Evolutionary conservation across 2,329 filamentous ascomycete genomes (phyloP).

Genomic region (Stagonosporopsis tanaceti): DNA sequence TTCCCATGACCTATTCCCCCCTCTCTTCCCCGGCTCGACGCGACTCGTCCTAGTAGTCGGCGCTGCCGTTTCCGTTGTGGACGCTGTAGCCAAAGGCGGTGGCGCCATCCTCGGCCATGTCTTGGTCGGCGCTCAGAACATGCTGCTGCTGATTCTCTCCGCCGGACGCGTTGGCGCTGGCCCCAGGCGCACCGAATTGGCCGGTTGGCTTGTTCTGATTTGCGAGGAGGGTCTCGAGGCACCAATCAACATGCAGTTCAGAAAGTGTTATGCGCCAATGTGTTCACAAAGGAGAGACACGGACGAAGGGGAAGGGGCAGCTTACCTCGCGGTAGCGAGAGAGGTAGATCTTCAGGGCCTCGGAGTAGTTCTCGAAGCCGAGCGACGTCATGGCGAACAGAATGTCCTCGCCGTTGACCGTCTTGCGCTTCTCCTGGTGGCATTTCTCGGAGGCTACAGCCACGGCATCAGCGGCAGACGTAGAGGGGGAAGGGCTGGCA

Average conservation of each 20-base stretch:
- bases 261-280: slow-evolving; percentile 54
- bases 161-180: slow-evolving; percentile 45
- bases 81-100: slow-evolving; percentile 54
- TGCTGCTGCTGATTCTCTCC: slow-evolving; percentile 52
- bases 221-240: slow-evolving; percentile 79
- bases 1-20: neutral
- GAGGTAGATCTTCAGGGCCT: slow-evolving; percentile 97
- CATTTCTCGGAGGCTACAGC: slow-evolving; percentile 92
- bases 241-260: slow-evolving; percentile 62
- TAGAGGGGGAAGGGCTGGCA: too few species aligned
- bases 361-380: slow-evolving; percentile 98
- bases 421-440: slow-evolving; percentile 99
- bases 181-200: slow-evolving; percentile 46
- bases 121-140: slow-evolving; percentile 54
- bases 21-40: neutral
- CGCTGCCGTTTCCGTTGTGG: slow-evolving; percentile 51
- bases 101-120: slow-evolving; percentile 52
- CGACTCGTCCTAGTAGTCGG: slow-evolving; percentile 48
- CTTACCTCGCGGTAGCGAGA: slow-evolving; percentile 97
- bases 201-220: slow-evolving; percentile 65
- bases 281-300: slow-evolving; percentile 48
- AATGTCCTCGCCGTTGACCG: slow-evolving; percentile 98
- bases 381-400: slow-evolving; percentile 98
- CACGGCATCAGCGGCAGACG: slow-evolving; percentile 23
- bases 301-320: slow-evolving; percentile 46